Percentiles rank a stretch among this genome's conserved stretches.
These are phyloP conservation scores for Fusarium luffae DNA, from an alignment of 2,329 filamentous ascomycete genomes.

Conservation along the genomic window DNA sequence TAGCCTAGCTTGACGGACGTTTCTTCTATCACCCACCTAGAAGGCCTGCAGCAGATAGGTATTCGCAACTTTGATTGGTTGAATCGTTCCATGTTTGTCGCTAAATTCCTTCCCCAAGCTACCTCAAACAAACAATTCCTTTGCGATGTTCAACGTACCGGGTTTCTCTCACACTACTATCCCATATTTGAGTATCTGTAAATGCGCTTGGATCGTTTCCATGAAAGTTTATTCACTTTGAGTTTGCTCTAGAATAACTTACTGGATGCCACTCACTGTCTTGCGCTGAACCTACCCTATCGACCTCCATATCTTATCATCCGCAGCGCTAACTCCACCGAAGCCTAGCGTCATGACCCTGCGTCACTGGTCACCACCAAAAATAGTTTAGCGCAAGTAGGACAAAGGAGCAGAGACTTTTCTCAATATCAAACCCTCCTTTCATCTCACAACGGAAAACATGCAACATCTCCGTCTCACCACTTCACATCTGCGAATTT, in stretches of 20 bases:
- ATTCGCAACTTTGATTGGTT: accelerated
- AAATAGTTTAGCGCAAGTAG: background rate
- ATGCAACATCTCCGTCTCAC: constrained; percentile 21
- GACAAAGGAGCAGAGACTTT: constrained; percentile 29
- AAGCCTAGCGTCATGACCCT: background rate
- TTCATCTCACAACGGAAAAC: constrained; percentile 4
- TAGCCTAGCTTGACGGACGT: no score
- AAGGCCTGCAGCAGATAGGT: no score
- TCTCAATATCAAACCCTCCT: constrained; percentile 18
- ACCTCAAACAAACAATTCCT: background rate
- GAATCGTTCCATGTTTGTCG: background rate
- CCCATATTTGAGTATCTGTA: background rate
- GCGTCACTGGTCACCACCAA: background rate
- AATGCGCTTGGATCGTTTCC: background rate
- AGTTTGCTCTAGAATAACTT: background rate
- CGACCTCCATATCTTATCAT: background rate
- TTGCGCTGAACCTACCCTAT: background rate
- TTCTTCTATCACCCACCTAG: no score
- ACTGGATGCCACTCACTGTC: background rate
- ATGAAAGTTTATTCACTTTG: background rate
- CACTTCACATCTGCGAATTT: background rate
- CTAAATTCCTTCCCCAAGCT: background rate
- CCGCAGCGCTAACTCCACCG: background rate
- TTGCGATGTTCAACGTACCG: background rate
- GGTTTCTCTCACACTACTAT: background rate